Evolutionary conservation across 352 stramenopile species (phyloP).

Genomic region (Peronosclerospora sorghi): DNA sequence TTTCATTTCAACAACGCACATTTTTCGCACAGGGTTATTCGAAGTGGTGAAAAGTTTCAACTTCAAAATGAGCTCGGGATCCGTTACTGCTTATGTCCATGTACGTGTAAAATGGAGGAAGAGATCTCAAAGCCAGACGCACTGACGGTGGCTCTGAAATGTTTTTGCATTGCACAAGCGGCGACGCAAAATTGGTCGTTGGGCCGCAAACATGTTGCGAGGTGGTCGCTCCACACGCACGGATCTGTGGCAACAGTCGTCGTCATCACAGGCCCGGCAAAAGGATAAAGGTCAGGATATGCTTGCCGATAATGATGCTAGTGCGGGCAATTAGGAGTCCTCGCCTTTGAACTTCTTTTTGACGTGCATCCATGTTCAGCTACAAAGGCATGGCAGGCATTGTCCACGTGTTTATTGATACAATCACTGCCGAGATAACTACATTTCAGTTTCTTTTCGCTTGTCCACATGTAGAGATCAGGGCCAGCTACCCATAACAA

Average conservation of each 20-base stretch:
- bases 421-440: no score
- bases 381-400: no score
- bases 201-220: slow-evolving; percentile 77
- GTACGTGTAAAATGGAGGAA: slow-evolving; percentile 25
- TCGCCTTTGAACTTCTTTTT: background rate
- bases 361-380: no score
- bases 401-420: no score
- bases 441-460: no score
- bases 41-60: slow-evolving; percentile 68
- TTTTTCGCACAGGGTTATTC: slow-evolving; percentile 68
- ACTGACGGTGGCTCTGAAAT: background rate
- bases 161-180: slow-evolving; percentile 26
- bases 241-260: slow-evolving; percentile 39
- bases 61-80: slow-evolving; percentile 79
- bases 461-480: no score
- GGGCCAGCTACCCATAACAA: no score
- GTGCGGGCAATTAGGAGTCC: background rate
- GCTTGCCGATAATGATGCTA: background rate
- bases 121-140: background rate
- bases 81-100: slow-evolving; percentile 73
- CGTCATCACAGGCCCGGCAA: slow-evolving; percentile 23
- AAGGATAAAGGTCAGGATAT: slow-evolving; percentile 12
- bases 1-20: slow-evolving; percentile 75
- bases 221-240: slow-evolving; percentile 60
- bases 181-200: slow-evolving; percentile 71